Percentiles rank a stretch among this genome's conserved stretches.
Evolutionary conservation across 2,329 filamentous ascomycete genomes (phyloP).

Genomic region (Sclerotinia nivalis): DNA sequence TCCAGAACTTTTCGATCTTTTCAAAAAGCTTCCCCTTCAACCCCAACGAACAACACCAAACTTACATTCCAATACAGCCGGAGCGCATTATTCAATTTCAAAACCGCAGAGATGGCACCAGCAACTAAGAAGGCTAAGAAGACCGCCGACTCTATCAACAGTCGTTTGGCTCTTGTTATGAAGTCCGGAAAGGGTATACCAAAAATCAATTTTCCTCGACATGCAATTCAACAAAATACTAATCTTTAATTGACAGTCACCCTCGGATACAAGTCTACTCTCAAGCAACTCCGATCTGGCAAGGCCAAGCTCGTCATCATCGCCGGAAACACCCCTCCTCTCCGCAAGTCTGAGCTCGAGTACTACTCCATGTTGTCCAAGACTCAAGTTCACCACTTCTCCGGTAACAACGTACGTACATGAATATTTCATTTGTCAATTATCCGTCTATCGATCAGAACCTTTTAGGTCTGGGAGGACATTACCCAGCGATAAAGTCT

Average conservation of each 20-base stretch:
- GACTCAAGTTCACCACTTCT: slow-evolving; percentile 97
- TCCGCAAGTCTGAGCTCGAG: slow-evolving; percentile 97
- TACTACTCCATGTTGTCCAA: slow-evolving; percentile 93
- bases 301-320: slow-evolving; percentile 99
- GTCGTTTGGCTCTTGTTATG: slow-evolving; percentile 62
- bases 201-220: neutral
- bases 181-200: slow-evolving; percentile 61
- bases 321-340: slow-evolving; percentile 92
- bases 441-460: slow-evolving; percentile 26
- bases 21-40: neutral
- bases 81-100: slow-evolving; percentile 43
- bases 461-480: slow-evolving; percentile 44
- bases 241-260: slow-evolving; percentile 59
- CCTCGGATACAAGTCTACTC: slow-evolving; percentile 84
- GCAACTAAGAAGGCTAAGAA: slow-evolving; percentile 75
- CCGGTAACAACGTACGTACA: slow-evolving; percentile 93
- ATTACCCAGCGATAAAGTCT: slow-evolving; percentile 91
- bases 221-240: slow-evolving; percentile 16
- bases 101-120: slow-evolving; percentile 48
- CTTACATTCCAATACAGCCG: slow-evolving; percentile 34
- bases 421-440: slow-evolving; percentile 36
- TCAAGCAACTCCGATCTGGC: slow-evolving; percentile 88
- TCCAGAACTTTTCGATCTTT: neutral
- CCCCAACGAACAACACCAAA: slow-evolving; percentile 24
- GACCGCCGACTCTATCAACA: slow-evolving; percentile 75